Percentiles rank a stretch among this genome's conserved stretches.
These are phyloP conservation scores for Neurospora sp. DNA, from an alignment of 2,329 filamentous ascomycete species.

Conservation along the genomic window DNA sequence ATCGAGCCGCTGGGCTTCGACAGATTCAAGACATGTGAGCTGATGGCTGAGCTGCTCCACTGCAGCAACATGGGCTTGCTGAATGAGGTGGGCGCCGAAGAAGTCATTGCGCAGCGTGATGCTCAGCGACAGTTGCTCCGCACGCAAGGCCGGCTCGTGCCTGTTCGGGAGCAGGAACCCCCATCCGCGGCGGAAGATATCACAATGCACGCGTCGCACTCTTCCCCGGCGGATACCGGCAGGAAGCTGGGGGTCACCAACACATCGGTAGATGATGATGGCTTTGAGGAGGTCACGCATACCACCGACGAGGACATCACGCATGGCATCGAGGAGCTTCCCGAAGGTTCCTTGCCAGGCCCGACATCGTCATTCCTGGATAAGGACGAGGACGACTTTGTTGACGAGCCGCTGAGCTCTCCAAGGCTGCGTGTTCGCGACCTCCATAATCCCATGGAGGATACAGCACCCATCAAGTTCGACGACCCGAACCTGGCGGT, in stretches of 20 bases:
- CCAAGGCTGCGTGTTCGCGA: slow-evolving; percentile 51
- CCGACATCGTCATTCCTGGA: slow-evolving; percentile 35
- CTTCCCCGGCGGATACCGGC: slow-evolving; percentile 48
- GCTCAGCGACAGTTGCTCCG: slow-evolving; percentile 71
- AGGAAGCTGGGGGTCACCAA: slow-evolving; percentile 71
- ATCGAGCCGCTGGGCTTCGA: slow-evolving; percentile 96
- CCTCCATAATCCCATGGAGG: slow-evolving; percentile 14
- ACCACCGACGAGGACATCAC: slow-evolving; percentile 63
- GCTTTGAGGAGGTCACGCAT: slow-evolving; percentile 79
- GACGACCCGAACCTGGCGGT: slow-evolving; percentile 49
- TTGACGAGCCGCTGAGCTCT: slow-evolving; percentile 67
- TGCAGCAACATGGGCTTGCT: slow-evolving; percentile 98
- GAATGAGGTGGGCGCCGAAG: slow-evolving; percentile 84
- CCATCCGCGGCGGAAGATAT: slow-evolving; percentile 49
- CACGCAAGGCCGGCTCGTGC: slow-evolving; percentile 62
- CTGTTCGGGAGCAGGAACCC: slow-evolving; percentile 30
- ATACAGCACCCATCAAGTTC: slow-evolving; percentile 42
- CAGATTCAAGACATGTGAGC: slow-evolving; percentile 95
- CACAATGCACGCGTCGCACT: slow-evolving; percentile 45
- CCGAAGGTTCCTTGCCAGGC: slow-evolving; percentile 18
- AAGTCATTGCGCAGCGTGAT: slow-evolving; percentile 72
- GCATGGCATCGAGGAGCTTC: slow-evolving; percentile 52
- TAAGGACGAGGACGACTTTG: slow-evolving; percentile 63
- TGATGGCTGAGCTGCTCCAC: slow-evolving; percentile 95
- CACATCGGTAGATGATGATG: slow-evolving; percentile 68